Conservation (phyloP, 495 filamentous ascomycete species). For the Xanthoparmelia taractica region DNA sequence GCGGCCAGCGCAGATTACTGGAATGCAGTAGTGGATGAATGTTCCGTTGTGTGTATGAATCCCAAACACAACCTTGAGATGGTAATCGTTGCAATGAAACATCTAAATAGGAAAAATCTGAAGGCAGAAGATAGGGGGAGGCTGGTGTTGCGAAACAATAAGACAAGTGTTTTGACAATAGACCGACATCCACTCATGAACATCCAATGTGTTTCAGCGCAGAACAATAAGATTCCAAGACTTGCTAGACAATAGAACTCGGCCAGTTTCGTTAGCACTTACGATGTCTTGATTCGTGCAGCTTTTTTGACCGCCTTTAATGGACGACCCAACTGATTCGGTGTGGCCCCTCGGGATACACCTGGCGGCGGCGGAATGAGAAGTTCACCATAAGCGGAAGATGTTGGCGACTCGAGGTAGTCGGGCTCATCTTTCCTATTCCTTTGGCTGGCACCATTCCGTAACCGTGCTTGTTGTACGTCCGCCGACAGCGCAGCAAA, state of each 20-base stretch:
- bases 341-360: slow-evolving; percentile 52
- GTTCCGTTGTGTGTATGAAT: not conserved
- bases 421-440: slow-evolving; percentile 28
- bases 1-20: not conserved
- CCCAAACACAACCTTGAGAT: not conserved
- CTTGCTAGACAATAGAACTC: not conserved
- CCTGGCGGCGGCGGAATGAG: slow-evolving; percentile 32
- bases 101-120: not conserved
- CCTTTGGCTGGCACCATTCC: slow-evolving; percentile 21
- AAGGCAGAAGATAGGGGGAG: not conserved
- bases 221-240: not conserved
- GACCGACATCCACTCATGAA: not conserved
- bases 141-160: slow-evolving; percentile 9
- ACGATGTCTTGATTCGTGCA: slow-evolving; percentile 63
- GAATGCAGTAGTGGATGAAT: not conserved
- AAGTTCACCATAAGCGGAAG: slow-evolving; percentile 26
- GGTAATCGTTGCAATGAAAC: not conserved
- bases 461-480: slow-evolving; percentile 20
- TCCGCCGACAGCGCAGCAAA: slow-evolving; percentile 12
- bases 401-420: slow-evolving; percentile 23
- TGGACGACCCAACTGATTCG: slow-evolving; percentile 39
- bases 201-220: slow-evolving; percentile 3
- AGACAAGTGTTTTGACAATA: slow-evolving; percentile 12
- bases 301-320: slow-evolving; percentile 49
- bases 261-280: slow-evolving; percentile 33